Evolutionary conservation across 1,139 yeast species (phyloP).

Genomic region (Sugiyamaella japonica): DNA sequence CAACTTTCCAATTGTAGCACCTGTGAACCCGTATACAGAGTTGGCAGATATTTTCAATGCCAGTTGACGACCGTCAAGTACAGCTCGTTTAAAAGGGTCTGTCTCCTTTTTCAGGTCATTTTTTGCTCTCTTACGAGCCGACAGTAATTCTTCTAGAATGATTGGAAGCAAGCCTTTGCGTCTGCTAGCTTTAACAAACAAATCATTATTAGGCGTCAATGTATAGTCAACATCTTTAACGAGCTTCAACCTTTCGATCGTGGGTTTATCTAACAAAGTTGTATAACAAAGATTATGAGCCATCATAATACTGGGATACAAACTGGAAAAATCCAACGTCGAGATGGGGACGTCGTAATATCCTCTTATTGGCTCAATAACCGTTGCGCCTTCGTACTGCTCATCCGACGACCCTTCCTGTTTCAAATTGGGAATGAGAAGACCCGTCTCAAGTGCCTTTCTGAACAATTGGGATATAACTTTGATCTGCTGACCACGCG

Average conservation of each 20-base stretch:
- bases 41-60: conserved; percentile 97
- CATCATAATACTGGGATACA: conserved; percentile 99
- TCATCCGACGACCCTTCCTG: conserved; percentile 78
- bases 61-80: conserved; percentile 93
- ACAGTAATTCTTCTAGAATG: conserved; percentile 79
- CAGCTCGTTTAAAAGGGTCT: conserved; percentile 92
- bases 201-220: conserved; percentile 88
- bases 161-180: conserved; percentile 90
- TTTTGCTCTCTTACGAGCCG: conserved; percentile 93
- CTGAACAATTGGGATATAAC: conserved; percentile 93
- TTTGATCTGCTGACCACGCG: conserved; percentile 97
- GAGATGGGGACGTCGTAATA: conserved; percentile 97
- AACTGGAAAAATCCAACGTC: conserved; percentile 93
- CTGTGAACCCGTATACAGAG: conserved; percentile 98
- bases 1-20: conserved; percentile 95
- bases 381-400: conserved; percentile 99
- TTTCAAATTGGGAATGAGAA: conserved; percentile 87
- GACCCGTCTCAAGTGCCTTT: conserved; percentile 80
- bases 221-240: conserved; percentile 77
- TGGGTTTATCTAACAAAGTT: conserved; percentile 68
- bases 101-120: conserved; percentile 86
- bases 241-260: conserved; percentile 65
- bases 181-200: conserved; percentile 69
- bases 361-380: conserved; percentile 93
- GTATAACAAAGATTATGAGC: conserved; percentile 98